These are phyloP conservation scores for Thalassiosira allenii DNA, from an alignment of 352 stramenopile genomes.

Conservation along the genomic window DNA sequence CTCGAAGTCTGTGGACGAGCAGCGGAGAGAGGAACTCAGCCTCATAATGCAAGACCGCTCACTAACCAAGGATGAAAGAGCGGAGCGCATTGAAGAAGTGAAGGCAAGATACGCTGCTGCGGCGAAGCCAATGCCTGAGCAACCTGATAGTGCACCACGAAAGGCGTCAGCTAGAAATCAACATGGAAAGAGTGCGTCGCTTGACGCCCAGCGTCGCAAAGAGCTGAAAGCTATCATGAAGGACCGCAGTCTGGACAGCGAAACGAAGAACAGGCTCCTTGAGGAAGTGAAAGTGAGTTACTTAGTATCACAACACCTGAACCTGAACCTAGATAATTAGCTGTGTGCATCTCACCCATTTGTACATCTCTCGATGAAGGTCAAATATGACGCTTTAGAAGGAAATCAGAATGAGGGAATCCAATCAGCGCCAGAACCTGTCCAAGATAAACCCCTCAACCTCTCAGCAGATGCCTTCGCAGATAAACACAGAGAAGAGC, in stretches of 20 bases:
- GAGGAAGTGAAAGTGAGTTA: too few relatives aligned
- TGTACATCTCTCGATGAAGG: too few relatives aligned
- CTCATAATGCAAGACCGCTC: conserved; percentile 11
- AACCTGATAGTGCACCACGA: background rate
- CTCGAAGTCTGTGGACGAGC: conserved; percentile 4
- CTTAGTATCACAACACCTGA: too few relatives aligned
- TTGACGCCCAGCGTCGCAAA: background rate
- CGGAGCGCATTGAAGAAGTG: background rate
- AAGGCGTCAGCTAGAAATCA: background rate
- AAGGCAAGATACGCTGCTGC: conserved; percentile 3
- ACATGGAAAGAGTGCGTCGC: background rate
- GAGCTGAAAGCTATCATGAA: background rate
- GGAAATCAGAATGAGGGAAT: background rate
- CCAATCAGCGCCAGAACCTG: background rate
- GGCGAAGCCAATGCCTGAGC: too few relatives aligned
- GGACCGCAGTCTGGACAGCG: background rate
- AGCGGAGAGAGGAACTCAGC: conserved; percentile 1
- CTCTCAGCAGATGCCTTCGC: background rate
- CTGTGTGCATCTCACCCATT: too few relatives aligned
- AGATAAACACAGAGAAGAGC: background rate
- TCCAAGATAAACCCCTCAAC: background rate
- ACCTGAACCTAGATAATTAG: too few relatives aligned
- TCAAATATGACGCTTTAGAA: background rate
- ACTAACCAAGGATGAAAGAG: conserved; percentile 4
- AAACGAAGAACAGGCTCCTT: background rate